phyloP scores from a whole-genome alignment of 2,329 filamentous ascomycete genomes.

The Zymoseptoria passerinii region DNA sequence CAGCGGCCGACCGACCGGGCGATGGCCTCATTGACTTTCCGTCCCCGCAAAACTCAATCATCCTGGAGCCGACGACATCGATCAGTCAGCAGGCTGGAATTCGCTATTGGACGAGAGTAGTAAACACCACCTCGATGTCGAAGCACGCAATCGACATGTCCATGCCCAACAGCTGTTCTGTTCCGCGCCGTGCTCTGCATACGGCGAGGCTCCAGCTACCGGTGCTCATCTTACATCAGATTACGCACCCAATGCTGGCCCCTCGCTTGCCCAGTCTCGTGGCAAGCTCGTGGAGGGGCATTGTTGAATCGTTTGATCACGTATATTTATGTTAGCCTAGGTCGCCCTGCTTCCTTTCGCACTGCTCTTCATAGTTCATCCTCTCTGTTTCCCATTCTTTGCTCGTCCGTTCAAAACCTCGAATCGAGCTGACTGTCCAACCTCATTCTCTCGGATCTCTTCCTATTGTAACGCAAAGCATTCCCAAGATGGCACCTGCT shows the following conservation, averaged over 20 bases:
- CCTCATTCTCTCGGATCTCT: background rate
- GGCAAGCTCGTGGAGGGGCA: background rate
- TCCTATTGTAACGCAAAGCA: background rate
- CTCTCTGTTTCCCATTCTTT: background rate
- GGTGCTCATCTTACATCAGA: background rate
- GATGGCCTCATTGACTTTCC: too few species aligned
- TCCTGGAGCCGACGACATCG: too few species aligned
- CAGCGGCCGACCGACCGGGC: too few species aligned
- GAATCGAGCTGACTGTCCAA: background rate
- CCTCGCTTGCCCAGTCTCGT: background rate
- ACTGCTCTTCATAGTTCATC: background rate
- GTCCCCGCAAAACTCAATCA: too few species aligned
- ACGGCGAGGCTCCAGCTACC: background rate
- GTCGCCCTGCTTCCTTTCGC: background rate
- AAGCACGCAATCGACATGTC: background rate
- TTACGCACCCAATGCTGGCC: background rate
- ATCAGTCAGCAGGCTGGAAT: too few species aligned
- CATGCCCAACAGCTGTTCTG: background rate
- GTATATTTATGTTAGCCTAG: background rate
- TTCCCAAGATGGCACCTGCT: slow-evolving; percentile 12
- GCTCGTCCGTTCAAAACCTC: background rate
- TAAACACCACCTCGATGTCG: background rate
- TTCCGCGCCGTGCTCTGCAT: background rate
- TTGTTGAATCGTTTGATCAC: background rate
- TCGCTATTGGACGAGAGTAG: background rate